Evolutionary conservation across 257 asterid species (phyloP).

Genomic region (Primulina huaijiensis): DNA sequence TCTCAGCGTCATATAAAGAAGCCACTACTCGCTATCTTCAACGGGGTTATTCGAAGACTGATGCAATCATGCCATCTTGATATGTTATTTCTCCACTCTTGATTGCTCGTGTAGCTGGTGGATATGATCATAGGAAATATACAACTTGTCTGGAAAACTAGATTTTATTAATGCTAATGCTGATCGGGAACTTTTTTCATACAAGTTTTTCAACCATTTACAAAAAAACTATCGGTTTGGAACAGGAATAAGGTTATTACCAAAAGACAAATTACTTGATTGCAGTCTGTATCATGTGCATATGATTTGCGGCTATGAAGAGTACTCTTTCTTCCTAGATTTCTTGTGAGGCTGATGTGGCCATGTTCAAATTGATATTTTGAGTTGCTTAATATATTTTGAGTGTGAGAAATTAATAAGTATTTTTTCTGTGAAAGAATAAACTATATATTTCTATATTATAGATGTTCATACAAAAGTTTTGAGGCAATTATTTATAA

Average conservation of each 20-base stretch:
- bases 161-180: no score
- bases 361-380: no score
- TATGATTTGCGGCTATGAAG: neutral
- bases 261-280: neutral
- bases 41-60: neutral
- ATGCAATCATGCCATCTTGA: conserved; percentile 17
- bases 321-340: no score
- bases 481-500: no score
- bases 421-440: no score
- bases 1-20: neutral
- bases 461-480: no score
- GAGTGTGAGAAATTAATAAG: no score
- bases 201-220: neutral
- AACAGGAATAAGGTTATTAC: neutral
- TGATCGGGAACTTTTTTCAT: neutral
- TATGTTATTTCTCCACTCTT: neutral
- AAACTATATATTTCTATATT: no score
- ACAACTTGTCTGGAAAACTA: neutral
- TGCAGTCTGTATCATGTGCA: neutral
- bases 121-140: neutral
- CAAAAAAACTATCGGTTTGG: neutral
- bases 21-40: neutral
- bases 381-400: no score
- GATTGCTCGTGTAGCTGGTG: neutral
- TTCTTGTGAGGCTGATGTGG: no score